A percentile compares a stretch with the other conserved stretches of the same genome.
These are phyloP conservation scores for Oenanthe sinensis DNA, from an alignment of 129 eudicot species.

Conservation along the genomic window DNA sequence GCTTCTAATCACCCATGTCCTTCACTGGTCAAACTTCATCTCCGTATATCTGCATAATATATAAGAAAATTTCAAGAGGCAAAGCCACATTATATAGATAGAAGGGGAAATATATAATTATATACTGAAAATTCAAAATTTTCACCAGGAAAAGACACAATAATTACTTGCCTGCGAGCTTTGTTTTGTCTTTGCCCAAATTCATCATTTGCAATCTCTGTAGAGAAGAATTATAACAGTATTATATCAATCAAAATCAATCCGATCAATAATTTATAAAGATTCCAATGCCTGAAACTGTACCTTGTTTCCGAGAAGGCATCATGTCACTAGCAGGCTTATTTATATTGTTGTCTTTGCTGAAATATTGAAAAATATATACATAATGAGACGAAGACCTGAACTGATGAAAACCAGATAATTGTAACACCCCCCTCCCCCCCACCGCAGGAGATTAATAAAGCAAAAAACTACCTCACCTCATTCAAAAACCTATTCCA, in stretches of 20 bases:
- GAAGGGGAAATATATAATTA: neutral
- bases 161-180: constrained; percentile 11
- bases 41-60: constrained; percentile 38
- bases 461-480: neutral
- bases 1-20: constrained; percentile 22
- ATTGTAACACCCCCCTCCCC: neutral
- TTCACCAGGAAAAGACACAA: neutral
- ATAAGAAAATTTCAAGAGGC: neutral
- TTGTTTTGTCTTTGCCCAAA: constrained; percentile 6
- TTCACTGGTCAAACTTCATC: constrained; percentile 95
- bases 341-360: constrained; percentile 54
- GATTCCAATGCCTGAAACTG: neutral
- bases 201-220: constrained; percentile 1
- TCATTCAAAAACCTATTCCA: neutral
- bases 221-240: neutral
- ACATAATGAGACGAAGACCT: neutral
- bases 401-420: neutral
- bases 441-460: neutral
- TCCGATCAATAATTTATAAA: neutral
- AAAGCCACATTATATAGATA: neutral
- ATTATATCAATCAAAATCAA: neutral
- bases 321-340: constrained; percentile 48
- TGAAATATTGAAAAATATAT: constrained; percentile 24
- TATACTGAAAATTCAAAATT: neutral
- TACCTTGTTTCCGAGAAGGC: constrained; percentile 71